phyloP scores from a whole-genome alignment of 305 asterid species.

The Fraxinus platypoda region DNA sequence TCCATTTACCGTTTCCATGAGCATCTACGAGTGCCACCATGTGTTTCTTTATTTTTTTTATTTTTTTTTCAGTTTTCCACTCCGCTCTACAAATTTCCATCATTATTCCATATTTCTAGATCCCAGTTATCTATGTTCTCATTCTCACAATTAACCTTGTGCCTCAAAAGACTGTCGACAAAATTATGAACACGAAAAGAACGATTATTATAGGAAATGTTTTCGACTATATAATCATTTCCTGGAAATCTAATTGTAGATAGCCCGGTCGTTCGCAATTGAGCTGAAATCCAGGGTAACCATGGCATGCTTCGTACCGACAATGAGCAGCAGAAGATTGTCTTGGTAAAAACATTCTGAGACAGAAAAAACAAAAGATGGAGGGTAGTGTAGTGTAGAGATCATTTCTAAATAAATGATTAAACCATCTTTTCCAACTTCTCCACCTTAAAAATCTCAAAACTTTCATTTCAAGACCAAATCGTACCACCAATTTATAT shows the following conservation, averaged over 20 bases:
- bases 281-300: conserved; percentile 27
- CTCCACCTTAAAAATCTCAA: too few relatives aligned
- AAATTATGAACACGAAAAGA: conserved; percentile 29
- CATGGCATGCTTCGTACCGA: too few relatives aligned
- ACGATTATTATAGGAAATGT: conserved; percentile 26
- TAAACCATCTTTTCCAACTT: too few relatives aligned
- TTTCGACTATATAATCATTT: conserved; percentile 18
- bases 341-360: too few relatives aligned
- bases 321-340: too few relatives aligned
- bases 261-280: background rate
- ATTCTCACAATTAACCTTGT: conserved; percentile 20
- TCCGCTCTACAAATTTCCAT: background rate
- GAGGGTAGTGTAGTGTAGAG: too few relatives aligned
- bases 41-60: background rate
- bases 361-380: too few relatives aligned
- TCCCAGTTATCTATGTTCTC: conserved; percentile 1
- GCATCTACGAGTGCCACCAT: conserved; percentile 29
- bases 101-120: conserved; percentile 8
- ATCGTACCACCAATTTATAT: too few relatives aligned
- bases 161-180: background rate
- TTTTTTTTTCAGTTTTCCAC: conserved; percentile 15
- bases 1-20: background rate
- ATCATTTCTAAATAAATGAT: too few relatives aligned
- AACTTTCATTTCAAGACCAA: too few relatives aligned
- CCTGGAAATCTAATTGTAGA: conserved; percentile 20